Evolutionary conservation across 1,284 basidiomycete genomes (phyloP).

Genomic region (Schizophyllum amplum): DNA sequence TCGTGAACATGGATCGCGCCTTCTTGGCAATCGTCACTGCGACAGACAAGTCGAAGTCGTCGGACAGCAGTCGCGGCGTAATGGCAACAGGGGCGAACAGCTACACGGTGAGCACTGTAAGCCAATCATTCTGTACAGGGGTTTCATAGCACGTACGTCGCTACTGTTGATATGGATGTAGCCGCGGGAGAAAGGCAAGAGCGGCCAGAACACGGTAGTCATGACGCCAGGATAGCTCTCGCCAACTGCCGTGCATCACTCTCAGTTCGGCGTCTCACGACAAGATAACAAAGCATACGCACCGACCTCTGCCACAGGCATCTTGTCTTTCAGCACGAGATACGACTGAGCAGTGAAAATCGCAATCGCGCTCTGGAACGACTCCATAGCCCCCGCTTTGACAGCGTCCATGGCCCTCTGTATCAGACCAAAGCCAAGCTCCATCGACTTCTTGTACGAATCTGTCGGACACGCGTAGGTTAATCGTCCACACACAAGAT

Average conservation of each 20-base stretch:
- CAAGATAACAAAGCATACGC: background rate
- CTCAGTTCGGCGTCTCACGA: background rate
- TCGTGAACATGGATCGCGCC: conserved; percentile 12
- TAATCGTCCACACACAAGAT: background rate
- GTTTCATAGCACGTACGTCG: conserved; percentile 5
- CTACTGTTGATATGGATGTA: conserved; percentile 16
- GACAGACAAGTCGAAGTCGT: conserved; percentile 12
- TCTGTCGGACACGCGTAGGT: background rate
- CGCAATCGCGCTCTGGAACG: background rate
- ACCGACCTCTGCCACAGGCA: background rate
- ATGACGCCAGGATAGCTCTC: conserved; percentile 15
- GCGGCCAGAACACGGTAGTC: conserved; percentile 12
- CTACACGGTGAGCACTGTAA: conserved; percentile 2
- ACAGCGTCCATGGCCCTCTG: background rate
- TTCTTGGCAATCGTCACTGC: conserved; percentile 9
- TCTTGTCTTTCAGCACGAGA: background rate
- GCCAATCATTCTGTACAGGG: background rate
- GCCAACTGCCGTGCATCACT: conserved; percentile 3
- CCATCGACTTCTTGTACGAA: background rate
- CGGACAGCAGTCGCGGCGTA: conserved; percentile 13
- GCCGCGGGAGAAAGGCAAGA: conserved; percentile 15
- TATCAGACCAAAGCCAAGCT: background rate
- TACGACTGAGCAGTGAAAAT: background rate
- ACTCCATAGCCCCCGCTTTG: background rate
- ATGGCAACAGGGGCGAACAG: conserved; percentile 13